Percentiles rank a stretch among this genome's conserved stretches.
Conservation (phyloP, 495 filamentous ascomycete species). For the Monascus purpureus region DNA sequence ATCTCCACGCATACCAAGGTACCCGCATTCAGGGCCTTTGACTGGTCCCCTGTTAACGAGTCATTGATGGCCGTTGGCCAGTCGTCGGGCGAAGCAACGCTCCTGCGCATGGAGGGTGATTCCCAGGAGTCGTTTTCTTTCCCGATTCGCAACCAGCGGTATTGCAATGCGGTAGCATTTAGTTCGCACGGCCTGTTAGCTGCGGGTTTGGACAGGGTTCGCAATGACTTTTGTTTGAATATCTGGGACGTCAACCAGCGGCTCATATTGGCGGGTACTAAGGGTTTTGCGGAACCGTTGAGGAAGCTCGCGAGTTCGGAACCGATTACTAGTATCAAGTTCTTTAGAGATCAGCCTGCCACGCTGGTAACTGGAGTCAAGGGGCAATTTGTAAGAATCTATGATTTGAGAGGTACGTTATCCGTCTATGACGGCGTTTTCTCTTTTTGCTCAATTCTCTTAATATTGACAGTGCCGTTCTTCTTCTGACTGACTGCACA, state of each 20-base stretch:
- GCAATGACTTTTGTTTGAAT: slow-evolving; percentile 85
- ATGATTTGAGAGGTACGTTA: slow-evolving; percentile 68
- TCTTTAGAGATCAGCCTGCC: slow-evolving; percentile 75
- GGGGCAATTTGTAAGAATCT: slow-evolving; percentile 74
- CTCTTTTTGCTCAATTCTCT: slow-evolving; percentile 1
- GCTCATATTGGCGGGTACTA: slow-evolving; percentile 24
- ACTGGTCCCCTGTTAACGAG: slow-evolving; percentile 76
- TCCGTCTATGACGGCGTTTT: neutral
- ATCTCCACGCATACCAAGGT: slow-evolving; percentile 64
- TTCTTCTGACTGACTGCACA: slow-evolving; percentile 4
- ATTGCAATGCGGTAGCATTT: slow-evolving; percentile 87
- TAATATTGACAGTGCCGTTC: slow-evolving; percentile 2
- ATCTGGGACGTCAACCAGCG: slow-evolving; percentile 81
- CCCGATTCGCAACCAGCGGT: slow-evolving; percentile 68
- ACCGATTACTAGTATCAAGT: slow-evolving; percentile 79
- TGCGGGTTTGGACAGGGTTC: slow-evolving; percentile 76
- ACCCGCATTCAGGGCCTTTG: slow-evolving; percentile 79
- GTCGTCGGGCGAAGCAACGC: slow-evolving; percentile 66
- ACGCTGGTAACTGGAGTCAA: slow-evolving; percentile 72
- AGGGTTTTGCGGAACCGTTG: slow-evolving; percentile 43
- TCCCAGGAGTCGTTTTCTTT: slow-evolving; percentile 54
- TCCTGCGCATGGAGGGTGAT: slow-evolving; percentile 48
- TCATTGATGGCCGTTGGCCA: slow-evolving; percentile 76
- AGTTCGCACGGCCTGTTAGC: slow-evolving; percentile 66
- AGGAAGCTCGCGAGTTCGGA: slow-evolving; percentile 69